These are phyloP conservation scores for Gossypium davidsonii DNA, from an alignment of 441 rosid species.

Conservation along the genomic window DNA sequence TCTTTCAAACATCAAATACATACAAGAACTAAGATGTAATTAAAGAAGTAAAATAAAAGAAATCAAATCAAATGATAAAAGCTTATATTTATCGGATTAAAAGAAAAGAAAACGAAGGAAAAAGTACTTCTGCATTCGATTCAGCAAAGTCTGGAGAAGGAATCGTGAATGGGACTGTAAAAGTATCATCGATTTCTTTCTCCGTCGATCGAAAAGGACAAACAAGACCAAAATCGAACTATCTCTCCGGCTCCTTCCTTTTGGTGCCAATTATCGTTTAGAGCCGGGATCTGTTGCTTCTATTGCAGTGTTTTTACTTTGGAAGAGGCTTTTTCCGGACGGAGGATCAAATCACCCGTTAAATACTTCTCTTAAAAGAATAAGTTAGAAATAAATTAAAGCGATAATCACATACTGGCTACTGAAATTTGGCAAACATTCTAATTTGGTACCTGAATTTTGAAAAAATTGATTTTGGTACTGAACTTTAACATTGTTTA, in stretches of 20 bases:
- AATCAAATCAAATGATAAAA: neutral
- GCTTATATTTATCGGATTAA: neutral
- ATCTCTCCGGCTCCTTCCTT: neutral
- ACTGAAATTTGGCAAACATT: too few species aligned
- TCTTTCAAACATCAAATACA: neutral
- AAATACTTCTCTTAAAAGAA: neutral
- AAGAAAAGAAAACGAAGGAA: neutral
- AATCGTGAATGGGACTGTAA: slow-evolving; percentile 87
- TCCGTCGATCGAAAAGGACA: neutral
- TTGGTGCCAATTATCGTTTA: neutral
- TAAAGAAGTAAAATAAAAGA: neutral
- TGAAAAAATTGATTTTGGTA: too few species aligned
- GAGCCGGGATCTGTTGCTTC: neutral
- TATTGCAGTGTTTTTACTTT: neutral
- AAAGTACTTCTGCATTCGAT: slow-evolving; percentile 66
- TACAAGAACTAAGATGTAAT: neutral
- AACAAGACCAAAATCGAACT: neutral
- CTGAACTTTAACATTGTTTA: too few species aligned
- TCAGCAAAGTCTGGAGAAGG: slow-evolving; percentile 72
- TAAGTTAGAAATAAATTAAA: too few species aligned
- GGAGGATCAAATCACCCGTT: neutral
- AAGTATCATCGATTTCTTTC: slow-evolving; percentile 56
- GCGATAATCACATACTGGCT: too few species aligned
- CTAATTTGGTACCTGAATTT: too few species aligned
- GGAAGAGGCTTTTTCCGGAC: neutral